phyloP scores from a whole-genome alignment of 768 basidiomycete species.

The Boletus tomentosulus region DNA sequence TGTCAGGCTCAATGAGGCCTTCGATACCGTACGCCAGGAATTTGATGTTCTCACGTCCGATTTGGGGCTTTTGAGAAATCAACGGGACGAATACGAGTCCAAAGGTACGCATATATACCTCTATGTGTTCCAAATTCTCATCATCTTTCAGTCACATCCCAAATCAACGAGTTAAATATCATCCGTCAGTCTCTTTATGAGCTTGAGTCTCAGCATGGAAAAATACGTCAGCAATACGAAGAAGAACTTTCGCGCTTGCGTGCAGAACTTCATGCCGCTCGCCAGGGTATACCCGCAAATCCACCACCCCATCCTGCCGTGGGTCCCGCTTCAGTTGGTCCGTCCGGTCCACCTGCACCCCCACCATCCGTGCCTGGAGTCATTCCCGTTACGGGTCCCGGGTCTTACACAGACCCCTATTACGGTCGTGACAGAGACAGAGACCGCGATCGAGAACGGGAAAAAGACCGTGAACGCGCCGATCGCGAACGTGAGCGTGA shows the following conservation, averaged over 20 bases:
- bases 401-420: conserved; percentile 35
- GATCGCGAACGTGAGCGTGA: conserved; percentile 39
- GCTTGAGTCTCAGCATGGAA: conserved; percentile 82
- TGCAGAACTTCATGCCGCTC: conserved; percentile 56
- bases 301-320: conserved; percentile 34
- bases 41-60: conserved; percentile 75
- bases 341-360: conserved; percentile 32
- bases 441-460: conserved; percentile 39
- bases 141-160: conserved; percentile 54
- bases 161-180: conserved; percentile 86
- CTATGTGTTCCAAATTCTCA: conserved; percentile 8
- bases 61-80: conserved; percentile 58
- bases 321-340: conserved; percentile 32
- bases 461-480: conserved; percentile 38
- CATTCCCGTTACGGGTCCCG: conserved; percentile 28
- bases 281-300: conserved; percentile 36
- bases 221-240: conserved; percentile 84
- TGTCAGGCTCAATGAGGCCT: conserved; percentile 63
- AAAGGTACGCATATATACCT: conserved; percentile 52
- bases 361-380: conserved; percentile 30
- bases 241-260: conserved; percentile 74
- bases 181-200: conserved; percentile 90
- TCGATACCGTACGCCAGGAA: conserved; percentile 80
- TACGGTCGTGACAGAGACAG: conserved; percentile 37
- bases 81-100: conserved; percentile 86